Conservation (phyloP, 2,329 filamentous ascomycete species). For the Diplodia mutila region DNA sequence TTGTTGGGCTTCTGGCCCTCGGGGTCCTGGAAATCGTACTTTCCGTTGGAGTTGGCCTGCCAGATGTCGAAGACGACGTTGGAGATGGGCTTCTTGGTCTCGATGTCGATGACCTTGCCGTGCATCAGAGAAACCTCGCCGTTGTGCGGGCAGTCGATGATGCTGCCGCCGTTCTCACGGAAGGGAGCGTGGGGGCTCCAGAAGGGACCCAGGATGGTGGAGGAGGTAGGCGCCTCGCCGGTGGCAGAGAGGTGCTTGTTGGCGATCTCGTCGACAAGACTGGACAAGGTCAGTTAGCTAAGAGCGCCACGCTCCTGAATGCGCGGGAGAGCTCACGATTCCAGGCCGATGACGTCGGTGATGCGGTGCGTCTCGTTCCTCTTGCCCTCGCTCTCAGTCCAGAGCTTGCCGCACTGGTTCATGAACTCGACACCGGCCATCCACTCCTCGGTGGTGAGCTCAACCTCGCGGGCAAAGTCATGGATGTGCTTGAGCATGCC, state of each 20-base stretch:
- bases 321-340: conserved; percentile 58
- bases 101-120: conserved; percentile 66
- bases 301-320: not conserved
- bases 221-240: conserved; percentile 68
- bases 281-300: conserved; percentile 33
- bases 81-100: conserved; percentile 68
- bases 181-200: conserved; percentile 77
- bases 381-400: conserved; percentile 57
- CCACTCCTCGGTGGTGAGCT: conserved; percentile 78
- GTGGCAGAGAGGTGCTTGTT: conserved; percentile 66
- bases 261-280: conserved; percentile 68
- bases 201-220: conserved; percentile 76
- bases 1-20: conserved; percentile 73
- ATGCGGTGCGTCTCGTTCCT: conserved; percentile 76
- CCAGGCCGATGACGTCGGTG: conserved; percentile 73
- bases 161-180: conserved; percentile 66
- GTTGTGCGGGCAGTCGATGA: conserved; percentile 66
- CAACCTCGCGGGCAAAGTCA: conserved; percentile 77
- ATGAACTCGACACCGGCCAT: conserved; percentile 74
- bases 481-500: conserved; percentile 73
- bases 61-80: conserved; percentile 76
- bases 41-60: conserved; percentile 75
- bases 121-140: conserved; percentile 70
- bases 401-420: conserved; percentile 71
- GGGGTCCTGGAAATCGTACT: conserved; percentile 77